Base-by-base conservation (phyloP, 345 rosid genomes). In the Stellera chamaejasme region DNA sequence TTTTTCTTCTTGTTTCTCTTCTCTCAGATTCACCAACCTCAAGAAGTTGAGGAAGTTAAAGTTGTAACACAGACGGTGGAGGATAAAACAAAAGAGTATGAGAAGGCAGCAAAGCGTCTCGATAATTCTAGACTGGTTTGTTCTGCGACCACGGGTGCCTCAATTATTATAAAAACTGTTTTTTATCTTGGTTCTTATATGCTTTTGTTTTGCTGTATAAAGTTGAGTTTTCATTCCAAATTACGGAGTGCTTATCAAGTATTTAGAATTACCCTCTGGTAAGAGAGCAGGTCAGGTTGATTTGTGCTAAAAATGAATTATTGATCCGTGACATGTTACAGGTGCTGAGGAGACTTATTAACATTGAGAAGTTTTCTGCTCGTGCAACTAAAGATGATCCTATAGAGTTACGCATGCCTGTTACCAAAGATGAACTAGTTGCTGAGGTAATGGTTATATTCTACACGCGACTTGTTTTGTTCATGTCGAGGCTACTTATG, bases 351-450 rank as follows among this genome's bases (percentile, higher is more conserved):
- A 77, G 84, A 71, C 51, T 75, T 10, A 72, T 90, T 46, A 66
- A 89, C 69, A 63, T 75, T 32, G 77, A 76, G 15, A 84, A 89
- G 72, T 77, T 89, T 51, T 77, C 76, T 26, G 69, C 78, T 9
- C 95, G 87, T 44, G 80, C 77, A 13, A 69, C 89, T 11, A 87
- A 89, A 65, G 96, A 83, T 11, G 96, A 81, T 12, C 89, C 90
- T 25, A 73, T 83, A 5, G 94, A 78, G 75, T 72, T 87, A 66
- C 81, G 58, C 56, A 46, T 77, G 11, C 85, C 94, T 45, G 84
- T 93, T 56, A 72, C 94, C 13, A 80, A 76, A 61, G 99, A 93
- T 27, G 83, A 76, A 65, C 70, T 93, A 48, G 75, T 83, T 47
- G 69, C 84, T 48, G 95, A 87, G 94, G 99, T 87, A 77, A 77